Conservation (phyloP, 768 basidiomycete species). For the Termitomyces sp. region DNA sequence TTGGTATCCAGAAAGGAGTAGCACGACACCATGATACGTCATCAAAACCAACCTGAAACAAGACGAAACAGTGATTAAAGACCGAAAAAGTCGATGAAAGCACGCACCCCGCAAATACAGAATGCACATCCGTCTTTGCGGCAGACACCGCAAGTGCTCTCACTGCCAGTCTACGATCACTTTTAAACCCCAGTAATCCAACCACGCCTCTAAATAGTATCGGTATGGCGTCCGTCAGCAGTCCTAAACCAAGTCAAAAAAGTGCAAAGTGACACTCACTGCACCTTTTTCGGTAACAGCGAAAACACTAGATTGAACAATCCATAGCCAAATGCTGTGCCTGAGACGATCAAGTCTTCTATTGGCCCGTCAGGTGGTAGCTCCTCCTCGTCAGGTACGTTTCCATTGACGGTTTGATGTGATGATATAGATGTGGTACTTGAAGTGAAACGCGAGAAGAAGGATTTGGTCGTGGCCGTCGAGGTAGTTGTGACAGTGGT, state of each 20-base stretch:
- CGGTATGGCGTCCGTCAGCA: neutral
- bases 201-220: constrained; percentile 52
- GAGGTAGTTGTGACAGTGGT: constrained; percentile 15
- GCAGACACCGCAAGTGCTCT: constrained; percentile 67
- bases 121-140: constrained; percentile 62
- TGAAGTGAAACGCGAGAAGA: constrained; percentile 35
- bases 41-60: constrained; percentile 61
- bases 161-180: constrained; percentile 64
- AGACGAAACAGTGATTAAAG: neutral
- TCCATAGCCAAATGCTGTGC: constrained; percentile 73
- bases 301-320: constrained; percentile 81
- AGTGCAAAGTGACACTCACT: constrained; percentile 33
- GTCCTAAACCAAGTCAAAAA: neutral
- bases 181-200: constrained; percentile 72
- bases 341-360: constrained; percentile 70
- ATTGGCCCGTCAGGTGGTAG: constrained; percentile 46
- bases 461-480: constrained; percentile 14
- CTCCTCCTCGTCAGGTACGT: neutral
- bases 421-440: constrained; percentile 16
- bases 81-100: neutral
- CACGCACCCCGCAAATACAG: constrained; percentile 69
- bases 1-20: constrained; percentile 70
- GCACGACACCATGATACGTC: constrained; percentile 72
- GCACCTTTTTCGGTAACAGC: constrained; percentile 63
- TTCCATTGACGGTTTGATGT: constrained; percentile 6